Evolutionary conservation across 495 filamentous ascomycete genomes (phyloP), one percentile per base, ranked within the genome.

Genomic region (Pseudomonodictys pantanalensis): DNA sequence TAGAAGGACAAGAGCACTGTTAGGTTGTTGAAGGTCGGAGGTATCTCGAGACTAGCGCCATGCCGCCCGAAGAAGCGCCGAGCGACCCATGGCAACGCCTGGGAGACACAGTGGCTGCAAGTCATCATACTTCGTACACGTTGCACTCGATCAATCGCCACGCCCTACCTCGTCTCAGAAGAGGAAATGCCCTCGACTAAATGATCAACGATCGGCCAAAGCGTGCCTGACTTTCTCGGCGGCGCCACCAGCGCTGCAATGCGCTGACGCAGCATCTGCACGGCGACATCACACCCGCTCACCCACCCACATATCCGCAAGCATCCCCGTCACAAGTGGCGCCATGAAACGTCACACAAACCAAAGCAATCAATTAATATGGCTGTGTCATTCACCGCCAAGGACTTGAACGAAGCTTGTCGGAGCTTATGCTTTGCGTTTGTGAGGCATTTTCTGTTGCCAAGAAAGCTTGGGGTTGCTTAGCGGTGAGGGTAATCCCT

Each of bases 381-480:
- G 17, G 33, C 3, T 3, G n/a, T 15, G 33, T 9, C 51, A 24
- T 58, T 58, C 55, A 41, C 55, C 23, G 55, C 55, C 55, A 58
- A 58, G 55, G 17, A 20, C 17, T 29, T 42, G 18, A 23, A n/a
- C 10, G 50, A 58, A 51, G 55, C 55, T 58, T 58, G 44, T 17
- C 32, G 4, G 30, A 42, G 55, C 55, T 58, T 58, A 11, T 46
- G 24, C 43, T 43, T 26, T 47, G 41, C 3, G 8, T 55, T 48
- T 47, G 17, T 58, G 55, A n/a, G 44, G 44, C 17, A 58, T 58
- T 58, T 58, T 58, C 23, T 22, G 6, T 8, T 26, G 44, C 55
- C 44, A 49, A 58, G 45, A 30, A 60, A 56, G 58, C 58, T 62
- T 62, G 52, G 51, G 49, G 35, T 42, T 44, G 52, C 58, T 62